Conservation (phyloP, 257 asterid genomes). For the Jacaranda mimosifolia region DNA sequence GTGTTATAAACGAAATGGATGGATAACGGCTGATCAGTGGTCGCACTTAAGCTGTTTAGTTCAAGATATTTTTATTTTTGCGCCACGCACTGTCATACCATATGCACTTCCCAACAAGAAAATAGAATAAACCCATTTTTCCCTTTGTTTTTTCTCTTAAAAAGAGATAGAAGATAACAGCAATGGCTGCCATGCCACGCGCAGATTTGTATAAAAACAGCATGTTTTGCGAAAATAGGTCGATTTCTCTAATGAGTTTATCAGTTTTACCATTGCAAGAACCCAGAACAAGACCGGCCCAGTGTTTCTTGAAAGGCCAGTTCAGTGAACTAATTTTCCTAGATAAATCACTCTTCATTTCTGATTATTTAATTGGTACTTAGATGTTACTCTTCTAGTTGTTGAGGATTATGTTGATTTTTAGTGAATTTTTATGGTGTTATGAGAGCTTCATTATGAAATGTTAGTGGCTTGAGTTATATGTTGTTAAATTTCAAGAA, state of each 20-base stretch:
- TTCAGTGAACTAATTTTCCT: slow-evolving; percentile 14
- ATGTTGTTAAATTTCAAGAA: background rate
- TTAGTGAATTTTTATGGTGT: background rate
- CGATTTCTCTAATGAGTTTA: slow-evolving; percentile 44
- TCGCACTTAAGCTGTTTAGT: background rate
- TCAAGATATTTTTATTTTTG: slow-evolving; percentile 32
- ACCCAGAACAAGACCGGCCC: slow-evolving; percentile 33
- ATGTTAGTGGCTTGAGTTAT: background rate
- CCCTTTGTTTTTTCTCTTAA: background rate
- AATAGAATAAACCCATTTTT: background rate
- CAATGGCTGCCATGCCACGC: slow-evolving; percentile 56
- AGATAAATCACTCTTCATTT: background rate
- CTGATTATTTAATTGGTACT: background rate
- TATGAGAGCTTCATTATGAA: background rate
- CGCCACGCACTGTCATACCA: slow-evolving; percentile 18
- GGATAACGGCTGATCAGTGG: background rate
- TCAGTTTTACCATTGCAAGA: slow-evolving; percentile 47
- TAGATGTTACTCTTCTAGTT: background rate
- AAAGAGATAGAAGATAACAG: slow-evolving; percentile 16
- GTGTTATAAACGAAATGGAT: background rate
- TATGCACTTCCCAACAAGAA: background rate
- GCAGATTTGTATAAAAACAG: slow-evolving; percentile 36
- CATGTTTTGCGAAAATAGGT: slow-evolving; percentile 44
- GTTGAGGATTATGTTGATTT: background rate
- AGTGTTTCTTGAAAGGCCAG: slow-evolving; percentile 46